Evolutionary conservation across 768 basidiomycete genomes (phyloP), one percentile per base, ranked within the genome.

Genomic region (Trametes cingulata): DNA sequence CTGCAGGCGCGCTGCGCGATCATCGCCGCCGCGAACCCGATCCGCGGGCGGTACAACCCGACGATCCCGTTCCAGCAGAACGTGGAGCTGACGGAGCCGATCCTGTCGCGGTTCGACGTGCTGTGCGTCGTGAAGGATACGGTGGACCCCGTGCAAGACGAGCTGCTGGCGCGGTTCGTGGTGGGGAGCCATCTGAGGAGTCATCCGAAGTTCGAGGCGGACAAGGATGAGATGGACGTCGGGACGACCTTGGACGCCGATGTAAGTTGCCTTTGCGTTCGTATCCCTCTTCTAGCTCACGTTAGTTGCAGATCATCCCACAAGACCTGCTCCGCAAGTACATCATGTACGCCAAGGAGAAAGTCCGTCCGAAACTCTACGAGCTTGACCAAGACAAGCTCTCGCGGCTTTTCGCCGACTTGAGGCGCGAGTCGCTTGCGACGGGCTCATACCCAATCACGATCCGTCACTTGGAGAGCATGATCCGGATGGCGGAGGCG

Each of bases 381-480:
- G 92, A 98, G 67, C 80, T 98, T 66, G 97, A 99, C 73, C 91
- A 94, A 70, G 94, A 98, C 70, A 98, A 98, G 76, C 83, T 98
- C 22, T 80, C 95, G 6, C 82, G 87, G n/a, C 83, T 99, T 42
- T 99, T 97, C 73, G 88, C 93, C 20, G 97, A 99, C 72, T 82
- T 99, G 29, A 88, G 97, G 36, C 89, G 95, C 63, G 97, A 99
- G 72, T 98, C 96, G 5, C 80, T 94, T 67, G 94, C 94, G 19
- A 99, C 97, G 1, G 96, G 96, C n/a, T 98, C 96, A 20, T 97
- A 93, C 76, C 97, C 97, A 2, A 97, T 99, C 72, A 99, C 97
- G 9, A 90, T 98, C 49, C 92, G 97, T 57, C 97, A 98, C 70
- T 75, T 99, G 59, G 97, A 99, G 77, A 96, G 94, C 72, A 97